These are phyloP conservation scores for Monilinia laxa DNA, from an alignment of 2,329 filamentous ascomycete genomes.

Conservation along the genomic window DNA sequence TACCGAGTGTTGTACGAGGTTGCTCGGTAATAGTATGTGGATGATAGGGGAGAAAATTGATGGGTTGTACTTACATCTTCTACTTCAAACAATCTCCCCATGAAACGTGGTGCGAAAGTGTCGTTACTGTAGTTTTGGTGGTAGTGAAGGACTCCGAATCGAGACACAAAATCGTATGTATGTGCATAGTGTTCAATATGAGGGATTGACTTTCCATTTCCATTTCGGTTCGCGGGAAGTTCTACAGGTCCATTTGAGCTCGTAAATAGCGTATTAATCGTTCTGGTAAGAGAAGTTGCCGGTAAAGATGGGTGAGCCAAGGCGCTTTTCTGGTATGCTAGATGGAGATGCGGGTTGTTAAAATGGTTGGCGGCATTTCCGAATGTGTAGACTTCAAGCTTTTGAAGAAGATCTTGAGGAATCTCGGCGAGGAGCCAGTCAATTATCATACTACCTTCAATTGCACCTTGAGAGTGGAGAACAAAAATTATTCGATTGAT, in stretches of 20 bases:
- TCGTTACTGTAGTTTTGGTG: constrained; percentile 29
- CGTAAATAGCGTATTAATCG: constrained; percentile 13
- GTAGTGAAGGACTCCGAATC: constrained; percentile 73
- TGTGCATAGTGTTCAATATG: constrained; percentile 83
- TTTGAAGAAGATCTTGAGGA: constrained; percentile 61
- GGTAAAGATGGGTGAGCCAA: constrained; percentile 43
- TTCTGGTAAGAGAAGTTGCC: constrained; percentile 40
- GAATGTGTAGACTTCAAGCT: constrained; percentile 77
- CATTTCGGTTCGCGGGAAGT: not conserved
- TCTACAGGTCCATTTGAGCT: not conserved
- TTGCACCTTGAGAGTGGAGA: constrained; percentile 74
- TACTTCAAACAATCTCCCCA: constrained; percentile 37
- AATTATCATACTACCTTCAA: constrained; percentile 69
- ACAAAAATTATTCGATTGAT: constrained; percentile 72
- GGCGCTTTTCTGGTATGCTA: constrained; percentile 46
- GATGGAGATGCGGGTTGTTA: constrained; percentile 67
- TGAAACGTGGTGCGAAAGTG: constrained; percentile 31
- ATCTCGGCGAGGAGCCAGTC: constrained; percentile 77
- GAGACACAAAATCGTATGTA: constrained; percentile 68
- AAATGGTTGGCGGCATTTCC: constrained; percentile 79
- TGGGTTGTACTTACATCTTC: constrained; percentile 5
- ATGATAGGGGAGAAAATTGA: not conserved
- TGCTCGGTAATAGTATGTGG: not conserved
- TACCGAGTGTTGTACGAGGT: not conserved
- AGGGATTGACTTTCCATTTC: constrained; percentile 51